These are phyloP conservation scores for Neonectria neomacrospora DNA, from an alignment of 2,329 filamentous ascomycete genomes.

Conservation along the genomic window DNA sequence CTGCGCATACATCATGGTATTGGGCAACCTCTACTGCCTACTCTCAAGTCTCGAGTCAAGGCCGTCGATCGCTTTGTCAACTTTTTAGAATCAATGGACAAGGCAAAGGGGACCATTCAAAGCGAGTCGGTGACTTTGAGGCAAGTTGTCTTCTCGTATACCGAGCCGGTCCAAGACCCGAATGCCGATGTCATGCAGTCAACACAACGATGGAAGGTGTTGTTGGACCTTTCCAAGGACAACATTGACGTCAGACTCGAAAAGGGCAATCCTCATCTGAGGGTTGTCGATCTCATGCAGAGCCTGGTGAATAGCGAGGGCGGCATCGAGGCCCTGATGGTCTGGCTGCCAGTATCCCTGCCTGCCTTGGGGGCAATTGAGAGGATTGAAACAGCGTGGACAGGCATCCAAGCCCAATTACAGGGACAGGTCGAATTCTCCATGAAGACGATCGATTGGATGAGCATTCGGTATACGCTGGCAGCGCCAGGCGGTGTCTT, in stretches of 20 bases:
- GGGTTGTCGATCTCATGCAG: conserved; percentile 68
- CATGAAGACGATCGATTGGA: conserved; percentile 66
- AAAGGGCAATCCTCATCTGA: conserved; percentile 73
- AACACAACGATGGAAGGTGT: conserved; percentile 60
- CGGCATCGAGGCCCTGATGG: conserved; percentile 64
- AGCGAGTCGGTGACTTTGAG: conserved; percentile 70
- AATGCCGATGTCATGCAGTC: conserved; percentile 6
- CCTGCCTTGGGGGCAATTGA: conserved; percentile 72
- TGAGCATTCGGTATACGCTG: conserved; percentile 65
- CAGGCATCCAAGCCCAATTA: conserved; percentile 52
- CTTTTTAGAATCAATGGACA: conserved; percentile 74
- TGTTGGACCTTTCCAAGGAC: conserved; percentile 65
- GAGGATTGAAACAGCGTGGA: conserved; percentile 67
- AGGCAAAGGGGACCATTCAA: conserved; percentile 63
- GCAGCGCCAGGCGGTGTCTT: conserved; percentile 36
- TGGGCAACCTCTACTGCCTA: conserved; percentile 67
- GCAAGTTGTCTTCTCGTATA: conserved; percentile 77
- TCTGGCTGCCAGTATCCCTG: conserved; percentile 69
- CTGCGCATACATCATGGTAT: conserved; percentile 69
- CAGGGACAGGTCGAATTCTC: conserved; percentile 63
- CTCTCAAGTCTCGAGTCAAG: conserved; percentile 69
- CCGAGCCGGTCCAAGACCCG: conserved; percentile 41
- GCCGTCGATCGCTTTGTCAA: conserved; percentile 77
- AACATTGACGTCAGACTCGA: conserved; percentile 70
- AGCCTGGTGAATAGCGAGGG: conserved; percentile 65